Conservation (phyloP, 495 filamentous ascomycete species). For the Amorphotheca resinae region DNA sequence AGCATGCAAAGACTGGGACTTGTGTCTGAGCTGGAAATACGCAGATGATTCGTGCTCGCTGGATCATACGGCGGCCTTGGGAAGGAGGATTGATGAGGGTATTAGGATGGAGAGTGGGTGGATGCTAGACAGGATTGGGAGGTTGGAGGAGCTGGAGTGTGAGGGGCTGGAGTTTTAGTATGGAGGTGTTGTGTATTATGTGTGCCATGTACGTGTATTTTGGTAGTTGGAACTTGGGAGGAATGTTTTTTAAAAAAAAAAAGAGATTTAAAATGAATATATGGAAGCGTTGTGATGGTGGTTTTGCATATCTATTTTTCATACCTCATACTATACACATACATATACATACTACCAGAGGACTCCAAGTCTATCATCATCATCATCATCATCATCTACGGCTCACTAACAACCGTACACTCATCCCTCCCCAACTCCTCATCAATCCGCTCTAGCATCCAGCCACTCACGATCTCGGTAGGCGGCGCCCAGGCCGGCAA, state of each 20-base stretch:
- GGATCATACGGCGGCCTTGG: conserved; percentile 8
- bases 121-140: conserved; percentile 5
- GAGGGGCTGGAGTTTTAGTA: conserved; percentile 3
- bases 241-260: too few species aligned
- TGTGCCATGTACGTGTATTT: too few species aligned
- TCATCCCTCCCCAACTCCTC: conserved; percentile 3
- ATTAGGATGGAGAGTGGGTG: conserved; percentile 11
- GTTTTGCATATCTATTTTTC: too few species aligned
- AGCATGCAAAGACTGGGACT: conserved; percentile 5
- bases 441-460: conserved; percentile 8
- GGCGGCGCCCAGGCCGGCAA: neutral
- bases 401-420: conserved; percentile 1
- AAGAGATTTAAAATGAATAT: too few species aligned
- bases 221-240: too few species aligned
- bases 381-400: too few species aligned
- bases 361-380: too few species aligned
- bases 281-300: too few species aligned
- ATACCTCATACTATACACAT: too few species aligned
- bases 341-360: too few species aligned
- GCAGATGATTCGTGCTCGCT: conserved; percentile 5
- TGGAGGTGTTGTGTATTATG: too few species aligned
- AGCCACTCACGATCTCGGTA: conserved; percentile 1
- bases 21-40: conserved; percentile 8
- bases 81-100: conserved; percentile 4
- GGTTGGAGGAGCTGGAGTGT: neutral